Conservation (phyloP, 768 basidiomycete genomes). For the Pulveroboletus sp. region DNA sequence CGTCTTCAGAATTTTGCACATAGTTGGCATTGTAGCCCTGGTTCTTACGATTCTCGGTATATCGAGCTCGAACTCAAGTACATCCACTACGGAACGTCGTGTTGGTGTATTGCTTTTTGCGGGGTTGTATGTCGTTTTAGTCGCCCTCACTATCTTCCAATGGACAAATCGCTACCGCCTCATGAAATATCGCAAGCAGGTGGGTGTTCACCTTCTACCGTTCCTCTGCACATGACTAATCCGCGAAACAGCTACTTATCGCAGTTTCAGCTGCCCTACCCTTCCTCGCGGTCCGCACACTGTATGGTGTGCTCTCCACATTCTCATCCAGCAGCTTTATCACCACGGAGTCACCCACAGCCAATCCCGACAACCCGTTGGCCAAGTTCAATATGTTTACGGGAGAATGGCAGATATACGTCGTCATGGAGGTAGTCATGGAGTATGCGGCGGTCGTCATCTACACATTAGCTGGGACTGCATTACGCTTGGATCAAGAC, state of each 20-base stretch:
- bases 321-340: conserved; percentile 47
- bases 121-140: conserved; percentile 40
- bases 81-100: conserved; percentile 29
- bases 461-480: conserved; percentile 34
- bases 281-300: conserved; percentile 46
- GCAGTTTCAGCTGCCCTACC: conserved; percentile 55
- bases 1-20: conserved; percentile 26
- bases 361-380: conserved; percentile 31
- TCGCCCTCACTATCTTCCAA: conserved; percentile 45
- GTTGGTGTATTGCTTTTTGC: conserved; percentile 34
- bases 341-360: conserved; percentile 22
- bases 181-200: conserved; percentile 26
- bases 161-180: conserved; percentile 44
- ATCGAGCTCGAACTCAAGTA: conserved; percentile 10
- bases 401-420: conserved; percentile 55
- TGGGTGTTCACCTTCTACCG: conserved; percentile 27
- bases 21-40: conserved; percentile 28
- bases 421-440: conserved; percentile 57
- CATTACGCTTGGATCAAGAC: conserved; percentile 32
- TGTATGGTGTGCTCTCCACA: conserved; percentile 54
- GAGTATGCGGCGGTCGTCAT: conserved; percentile 51
- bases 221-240: conserved; percentile 9
- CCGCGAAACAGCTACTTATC: conserved; percentile 44
- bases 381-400: conserved; percentile 54
- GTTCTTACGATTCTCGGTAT: conserved; percentile 34